Conservation (phyloP, 225 moss, liverwort and hornwort species). For the Pseudoscleropodium purum region DNA sequence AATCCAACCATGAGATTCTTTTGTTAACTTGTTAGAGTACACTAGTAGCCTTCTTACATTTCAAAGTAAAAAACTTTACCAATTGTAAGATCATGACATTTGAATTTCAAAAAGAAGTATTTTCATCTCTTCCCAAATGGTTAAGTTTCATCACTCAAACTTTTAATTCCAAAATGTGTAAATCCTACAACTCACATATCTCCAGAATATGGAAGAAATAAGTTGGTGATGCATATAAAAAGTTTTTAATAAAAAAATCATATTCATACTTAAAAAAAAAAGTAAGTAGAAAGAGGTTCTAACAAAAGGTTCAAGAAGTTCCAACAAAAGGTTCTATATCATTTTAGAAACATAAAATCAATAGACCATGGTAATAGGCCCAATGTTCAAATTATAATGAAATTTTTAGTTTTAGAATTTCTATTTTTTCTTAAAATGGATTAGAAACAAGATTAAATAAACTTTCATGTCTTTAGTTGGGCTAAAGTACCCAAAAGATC, state of each 20-base stretch:
- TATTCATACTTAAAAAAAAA: not conserved
- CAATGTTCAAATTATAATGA: too few species aligned
- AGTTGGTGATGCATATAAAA: not conserved
- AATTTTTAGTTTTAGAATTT: too few species aligned
- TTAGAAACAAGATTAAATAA: too few species aligned
- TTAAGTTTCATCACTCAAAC: not conserved
- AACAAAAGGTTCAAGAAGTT: too few species aligned
- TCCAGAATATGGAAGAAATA: not conserved
- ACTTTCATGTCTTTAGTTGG: too few species aligned
- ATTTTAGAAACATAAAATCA: too few species aligned
- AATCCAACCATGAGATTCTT: not conserved
- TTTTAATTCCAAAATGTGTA: not conserved
- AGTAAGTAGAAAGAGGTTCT: not conserved
- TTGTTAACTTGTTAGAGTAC: not conserved
- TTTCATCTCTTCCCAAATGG: not conserved
- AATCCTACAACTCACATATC: not conserved
- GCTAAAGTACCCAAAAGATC: too few species aligned
- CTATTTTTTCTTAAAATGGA: too few species aligned
- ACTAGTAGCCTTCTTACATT: not conserved
- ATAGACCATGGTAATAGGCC: too few species aligned
- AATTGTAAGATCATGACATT: not conserved
- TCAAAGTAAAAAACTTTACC: fast-evolving
- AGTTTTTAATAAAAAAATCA: not conserved
- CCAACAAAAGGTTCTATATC: too few species aligned
- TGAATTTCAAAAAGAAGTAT: not conserved